These are phyloP conservation scores for Fusarium dimerum DNA, from an alignment of 2,329 filamentous ascomycete species.

Conservation along the genomic window DNA sequence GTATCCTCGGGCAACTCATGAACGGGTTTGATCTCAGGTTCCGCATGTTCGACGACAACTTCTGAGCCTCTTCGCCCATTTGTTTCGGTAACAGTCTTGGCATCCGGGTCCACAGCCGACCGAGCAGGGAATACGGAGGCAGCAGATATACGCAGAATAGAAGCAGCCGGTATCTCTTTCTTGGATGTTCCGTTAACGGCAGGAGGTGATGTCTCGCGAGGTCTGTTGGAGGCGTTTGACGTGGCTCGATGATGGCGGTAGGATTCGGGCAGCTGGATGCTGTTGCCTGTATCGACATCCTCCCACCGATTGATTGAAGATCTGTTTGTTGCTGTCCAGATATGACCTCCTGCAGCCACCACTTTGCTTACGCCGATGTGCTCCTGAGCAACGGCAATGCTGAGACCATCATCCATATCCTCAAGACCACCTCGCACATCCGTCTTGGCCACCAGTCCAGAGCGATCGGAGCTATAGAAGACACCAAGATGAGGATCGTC, in stretches of 20 bases:
- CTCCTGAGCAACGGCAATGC: slow-evolving; percentile 88
- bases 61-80: slow-evolving; percentile 43
- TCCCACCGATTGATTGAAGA: slow-evolving; percentile 93
- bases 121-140: slow-evolving; percentile 73
- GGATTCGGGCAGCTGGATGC: slow-evolving; percentile 64
- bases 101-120: slow-evolving; percentile 55
- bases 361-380: slow-evolving; percentile 77
- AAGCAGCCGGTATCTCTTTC: slow-evolving; percentile 73
- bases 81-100: slow-evolving; percentile 49
- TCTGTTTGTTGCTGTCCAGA: slow-evolving; percentile 88
- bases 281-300: slow-evolving; percentile 77
- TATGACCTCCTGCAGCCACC: slow-evolving; percentile 69
- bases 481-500: slow-evolving; percentile 81
- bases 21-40: slow-evolving; percentile 56
- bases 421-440: slow-evolving; percentile 73
- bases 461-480: slow-evolving; percentile 94
- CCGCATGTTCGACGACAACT: slow-evolving; percentile 29
- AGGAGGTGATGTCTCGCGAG: slow-evolving; percentile 35
- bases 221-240: slow-evolving; percentile 44
- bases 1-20: slow-evolving; percentile 72
- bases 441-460: slow-evolving; percentile 93
- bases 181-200: slow-evolving; percentile 41
- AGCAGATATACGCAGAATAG: slow-evolving; percentile 81
- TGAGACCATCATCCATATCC: slow-evolving; percentile 80
- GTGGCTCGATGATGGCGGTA: slow-evolving; percentile 51